Conservation (phyloP, 164 flowering plant genomes). For the Magnolia sinica region DNA sequence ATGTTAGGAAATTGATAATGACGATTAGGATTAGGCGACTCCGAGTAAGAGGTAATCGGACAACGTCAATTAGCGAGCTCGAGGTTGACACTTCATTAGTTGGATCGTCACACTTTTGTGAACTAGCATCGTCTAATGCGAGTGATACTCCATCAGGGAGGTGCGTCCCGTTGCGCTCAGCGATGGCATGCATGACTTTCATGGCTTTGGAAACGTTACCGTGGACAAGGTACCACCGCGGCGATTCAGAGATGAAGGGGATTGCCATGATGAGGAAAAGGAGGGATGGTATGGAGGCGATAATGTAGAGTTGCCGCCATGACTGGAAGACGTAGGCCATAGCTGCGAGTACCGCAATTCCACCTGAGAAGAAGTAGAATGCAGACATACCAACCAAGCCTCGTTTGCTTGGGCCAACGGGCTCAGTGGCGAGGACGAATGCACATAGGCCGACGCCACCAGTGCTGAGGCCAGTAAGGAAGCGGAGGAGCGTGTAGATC, state of each 20-base stretch:
- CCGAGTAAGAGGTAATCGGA: slow-evolving; percentile 52
- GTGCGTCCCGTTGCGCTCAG: slow-evolving; percentile 47
- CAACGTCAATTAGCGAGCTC: slow-evolving; percentile 57
- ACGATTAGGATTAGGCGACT: slow-evolving; percentile 55
- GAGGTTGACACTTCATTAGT: not conserved
- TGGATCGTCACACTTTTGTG: not conserved
- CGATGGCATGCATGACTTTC: slow-evolving; percentile 58
- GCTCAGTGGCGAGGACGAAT: slow-evolving; percentile 84
- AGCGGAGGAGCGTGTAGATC: slow-evolving; percentile 53
- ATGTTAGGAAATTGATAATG: slow-evolving; percentile 52
- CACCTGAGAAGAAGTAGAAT: slow-evolving; percentile 87
- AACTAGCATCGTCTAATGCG: slow-evolving; percentile 34
- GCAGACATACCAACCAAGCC: slow-evolving; percentile 91
- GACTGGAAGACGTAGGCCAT: slow-evolving; percentile 58
- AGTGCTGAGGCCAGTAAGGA: slow-evolving; percentile 86
- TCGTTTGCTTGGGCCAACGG: slow-evolving; percentile 71
- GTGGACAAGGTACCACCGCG: slow-evolving; percentile 80
- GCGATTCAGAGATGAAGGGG: slow-evolving; percentile 84
- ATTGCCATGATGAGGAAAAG: slow-evolving; percentile 46
- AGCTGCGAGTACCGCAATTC: slow-evolving; percentile 66
- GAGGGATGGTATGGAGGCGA: slow-evolving; percentile 73
- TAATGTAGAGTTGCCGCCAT: slow-evolving; percentile 79
- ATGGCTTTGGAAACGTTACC: slow-evolving; percentile 54
- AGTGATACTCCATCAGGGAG: slow-evolving; percentile 50
- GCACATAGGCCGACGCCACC: slow-evolving; percentile 93